Base-by-base conservation (phyloP, 179 eudicot species). In the Camellia oleifera region DNA sequence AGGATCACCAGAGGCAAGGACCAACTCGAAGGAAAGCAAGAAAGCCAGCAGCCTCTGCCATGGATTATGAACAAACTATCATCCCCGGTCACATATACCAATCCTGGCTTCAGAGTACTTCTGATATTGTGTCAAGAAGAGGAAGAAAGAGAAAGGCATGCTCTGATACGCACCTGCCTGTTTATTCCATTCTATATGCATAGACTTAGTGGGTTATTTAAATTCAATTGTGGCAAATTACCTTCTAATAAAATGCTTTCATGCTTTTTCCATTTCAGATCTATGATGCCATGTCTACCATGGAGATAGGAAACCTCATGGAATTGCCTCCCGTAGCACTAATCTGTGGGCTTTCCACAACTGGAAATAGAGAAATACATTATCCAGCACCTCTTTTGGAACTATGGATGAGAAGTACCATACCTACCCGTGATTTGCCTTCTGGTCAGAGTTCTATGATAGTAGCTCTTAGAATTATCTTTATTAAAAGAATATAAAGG, bases 41-140 rank as follows among this genome's bases (percentile, higher is more conserved):
- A 83, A 88, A 80, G 74, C 78, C 82, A 71, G 75, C 84, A 72
- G 73, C 87, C 76, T 64, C 79, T 72, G 65, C 80, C 15, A 90
- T 97, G 90, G 99, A 97, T 85, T 82, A 86, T 84, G 92, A 89
- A 23, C 95, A 90, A 80, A 91, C 86, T 53, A 89, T 96, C 82
- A 91, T 96, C 69, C 96, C 98, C 14, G 93, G 92, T 82, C 88
- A 81, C 18, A 77, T 90, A 72, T 96, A 92, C 88, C 99, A 94
- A 80, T 83, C 93, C 44, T 96, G 99, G 99, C 97, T 96, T 83
- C 94, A 87, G 82, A 73, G 85, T 84, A 69, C 95, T 23, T 78
- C 92, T 71, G 97, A 92, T 80, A 79, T 91, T 50, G 82, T 85
- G 65, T 75, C 84, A 72, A 88, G 69, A 80, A 91, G 88, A 81